phyloP scores from a whole-genome alignment of 1,284 basidiomycete species.

The Grifola frondosa region DNA sequence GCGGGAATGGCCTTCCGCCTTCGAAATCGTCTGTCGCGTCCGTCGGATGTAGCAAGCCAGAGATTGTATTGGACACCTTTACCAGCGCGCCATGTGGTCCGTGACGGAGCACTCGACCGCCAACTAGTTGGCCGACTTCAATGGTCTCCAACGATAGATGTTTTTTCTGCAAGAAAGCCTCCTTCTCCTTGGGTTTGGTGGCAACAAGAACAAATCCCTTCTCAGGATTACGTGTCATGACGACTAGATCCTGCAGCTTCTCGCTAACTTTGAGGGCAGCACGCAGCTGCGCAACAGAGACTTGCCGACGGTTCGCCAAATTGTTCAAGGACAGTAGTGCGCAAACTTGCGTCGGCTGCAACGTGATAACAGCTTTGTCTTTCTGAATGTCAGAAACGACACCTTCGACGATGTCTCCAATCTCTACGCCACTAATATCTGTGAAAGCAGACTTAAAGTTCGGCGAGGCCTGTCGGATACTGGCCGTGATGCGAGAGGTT shows the following conservation, averaged over 20 bases:
- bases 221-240: slow-evolving; percentile 88
- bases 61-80: slow-evolving; percentile 69
- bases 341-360: slow-evolving; percentile 71
- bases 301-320: slow-evolving; percentile 78
- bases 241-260: slow-evolving; percentile 74
- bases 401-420: slow-evolving; percentile 76
- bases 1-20: slow-evolving; percentile 56
- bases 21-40: slow-evolving; percentile 83
- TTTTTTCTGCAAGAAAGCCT: slow-evolving; percentile 46
- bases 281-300: slow-evolving; percentile 71
- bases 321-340: slow-evolving; percentile 87
- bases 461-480: slow-evolving; percentile 80
- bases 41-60: slow-evolving; percentile 77
- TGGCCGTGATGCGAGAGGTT: slow-evolving; percentile 73
- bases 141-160: slow-evolving; percentile 67
- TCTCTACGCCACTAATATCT: slow-evolving; percentile 72
- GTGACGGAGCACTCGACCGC: slow-evolving; percentile 76
- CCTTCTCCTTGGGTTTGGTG: slow-evolving; percentile 59
- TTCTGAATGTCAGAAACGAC: slow-evolving; percentile 78
- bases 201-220: slow-evolving; percentile 88
- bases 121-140: slow-evolving; percentile 68
- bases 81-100: slow-evolving; percentile 69
- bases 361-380: slow-evolving; percentile 75
- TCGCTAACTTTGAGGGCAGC: slow-evolving; percentile 70
- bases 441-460: slow-evolving; percentile 47